Evolutionary conservation across 2,329 filamentous ascomycete genomes (phyloP), one percentile per base, ranked within the genome.

Genomic region (Paraphoma chrysanthemicola): DNA sequence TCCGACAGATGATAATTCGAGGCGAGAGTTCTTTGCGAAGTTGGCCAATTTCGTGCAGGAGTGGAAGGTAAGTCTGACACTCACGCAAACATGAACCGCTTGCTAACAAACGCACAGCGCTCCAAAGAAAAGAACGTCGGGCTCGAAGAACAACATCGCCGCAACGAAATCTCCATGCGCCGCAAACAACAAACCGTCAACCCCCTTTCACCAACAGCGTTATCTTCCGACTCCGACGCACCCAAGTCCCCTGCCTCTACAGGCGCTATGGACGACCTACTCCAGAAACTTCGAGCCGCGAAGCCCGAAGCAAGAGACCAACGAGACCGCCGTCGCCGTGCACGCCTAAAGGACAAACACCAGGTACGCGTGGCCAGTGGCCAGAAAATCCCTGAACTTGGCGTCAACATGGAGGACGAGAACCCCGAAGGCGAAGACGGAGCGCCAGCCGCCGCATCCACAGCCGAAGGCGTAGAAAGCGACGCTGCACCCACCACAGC

Each of bases 1-100:
- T 72, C 88, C 91, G 39, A 83, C 86, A 11, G 95, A 99, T 74
- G 95, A 98, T 51, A 96, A 92, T 70, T 90, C 93, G n/a, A 86
- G 93, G 54, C 86, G 95, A 60, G 93, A 97, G 67, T 99, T 99
- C 85, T 99, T 99, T 74, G 83, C 89, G 62, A 98, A 98, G 82
- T 85, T 99, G 68, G 93, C 94, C 17, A 83, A 88, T 52, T 99
- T 99, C 81, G 86, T 99, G 67, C 81, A 84, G 31, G 95, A 98
- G 76, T 99, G 95, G 91, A 97, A 94, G 82, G 86, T 87, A 72
- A 67, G 83, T 77, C 33, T 36, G 30, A 33, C 12, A 10, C 30
- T 23, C 14, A 16, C 6, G 33, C 39, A 16, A 42, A 14, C 39
- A n/a, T 10, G 4, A 42, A 38, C 39, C 16, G 10, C n/a, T 16